Evolutionary conservation across 345 rosid species (phyloP).

Genomic region (Corymbia maculata): DNA sequence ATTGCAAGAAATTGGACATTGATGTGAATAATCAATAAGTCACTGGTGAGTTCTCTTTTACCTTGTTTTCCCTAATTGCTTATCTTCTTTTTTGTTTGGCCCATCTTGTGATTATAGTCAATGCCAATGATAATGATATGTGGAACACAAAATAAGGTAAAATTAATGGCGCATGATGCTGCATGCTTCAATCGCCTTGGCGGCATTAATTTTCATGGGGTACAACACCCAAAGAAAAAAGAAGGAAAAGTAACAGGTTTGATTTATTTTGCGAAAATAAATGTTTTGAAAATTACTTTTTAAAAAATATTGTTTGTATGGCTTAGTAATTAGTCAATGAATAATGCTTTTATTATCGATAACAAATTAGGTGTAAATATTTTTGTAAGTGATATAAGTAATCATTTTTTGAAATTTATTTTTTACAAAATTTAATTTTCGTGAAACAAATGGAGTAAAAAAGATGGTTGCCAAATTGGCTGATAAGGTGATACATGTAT

Average conservation of each 20-base stretch:
- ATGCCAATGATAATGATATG: background rate
- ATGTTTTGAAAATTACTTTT: background rate
- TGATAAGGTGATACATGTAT: background rate
- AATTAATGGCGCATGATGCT: background rate
- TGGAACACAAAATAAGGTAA: background rate
- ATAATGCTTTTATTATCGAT: too few relatives aligned
- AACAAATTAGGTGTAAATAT: background rate
- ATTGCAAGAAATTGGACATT: background rate
- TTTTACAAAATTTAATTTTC: background rate
- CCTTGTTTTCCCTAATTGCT: background rate
- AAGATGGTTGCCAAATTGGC: background rate
- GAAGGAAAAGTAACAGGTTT: background rate
- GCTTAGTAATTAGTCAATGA: background rate
- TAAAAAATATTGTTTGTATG: background rate
- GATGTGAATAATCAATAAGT: background rate
- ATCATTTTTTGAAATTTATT: background rate
- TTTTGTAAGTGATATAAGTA: accelerated
- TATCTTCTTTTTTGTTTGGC: background rate
- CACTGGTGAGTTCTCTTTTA: background rate
- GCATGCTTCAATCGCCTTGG: background rate
- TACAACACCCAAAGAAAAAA: background rate
- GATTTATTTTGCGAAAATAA: background rate
- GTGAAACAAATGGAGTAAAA: background rate
- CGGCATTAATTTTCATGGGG: background rate
- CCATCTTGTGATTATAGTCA: background rate